These are phyloP conservation scores for Myriosclerotinia scirpicola DNA, from an alignment of 2,329 filamentous ascomycete species.

Conservation along the genomic window DNA sequence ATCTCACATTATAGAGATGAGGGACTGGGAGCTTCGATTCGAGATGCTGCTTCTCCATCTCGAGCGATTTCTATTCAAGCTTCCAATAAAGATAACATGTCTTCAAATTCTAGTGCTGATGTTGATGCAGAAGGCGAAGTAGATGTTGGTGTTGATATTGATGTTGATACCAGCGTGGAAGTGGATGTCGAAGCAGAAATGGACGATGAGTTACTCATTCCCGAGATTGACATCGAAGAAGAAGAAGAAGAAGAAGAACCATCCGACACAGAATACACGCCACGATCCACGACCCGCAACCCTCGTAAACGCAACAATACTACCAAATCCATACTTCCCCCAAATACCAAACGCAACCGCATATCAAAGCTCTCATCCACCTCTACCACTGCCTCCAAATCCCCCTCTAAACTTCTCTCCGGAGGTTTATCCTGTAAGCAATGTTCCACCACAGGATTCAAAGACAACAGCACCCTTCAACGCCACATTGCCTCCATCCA, in stretches of 20 bases:
- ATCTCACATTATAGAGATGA: slow-evolving; percentile 29
- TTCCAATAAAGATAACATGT: slow-evolving; percentile 23
- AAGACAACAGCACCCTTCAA: slow-evolving; percentile 48
- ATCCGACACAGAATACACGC: slow-evolving; percentile 36
- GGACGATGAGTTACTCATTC: background rate
- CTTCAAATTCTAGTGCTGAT: slow-evolving; percentile 28
- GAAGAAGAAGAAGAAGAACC: slow-evolving; percentile 30
- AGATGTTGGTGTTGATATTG: slow-evolving; percentile 27
- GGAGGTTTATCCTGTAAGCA: slow-evolving; percentile 25
- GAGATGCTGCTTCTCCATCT: slow-evolving; percentile 31
- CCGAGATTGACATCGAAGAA: slow-evolving; percentile 20
- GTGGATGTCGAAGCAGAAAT: slow-evolving; percentile 5
- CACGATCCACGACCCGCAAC: slow-evolving; percentile 22
- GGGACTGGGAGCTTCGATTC: slow-evolving; percentile 34
- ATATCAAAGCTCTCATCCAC: slow-evolving; percentile 24
- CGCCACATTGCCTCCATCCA: slow-evolving; percentile 51
- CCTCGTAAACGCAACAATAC: slow-evolving; percentile 29
- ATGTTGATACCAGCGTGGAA: slow-evolving; percentile 5
- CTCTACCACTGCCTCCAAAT: background rate
- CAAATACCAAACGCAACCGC: slow-evolving; percentile 28
- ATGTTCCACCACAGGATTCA: slow-evolving; percentile 44
- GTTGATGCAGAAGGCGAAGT: slow-evolving; percentile 24
- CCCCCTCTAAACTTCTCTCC: slow-evolving; percentile 1
- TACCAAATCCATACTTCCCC: slow-evolving; percentile 15
- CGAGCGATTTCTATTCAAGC: slow-evolving; percentile 4